These are phyloP conservation scores for Imleria badia DNA, from an alignment of 768 basidiomycete species.

Conservation along the genomic window DNA sequence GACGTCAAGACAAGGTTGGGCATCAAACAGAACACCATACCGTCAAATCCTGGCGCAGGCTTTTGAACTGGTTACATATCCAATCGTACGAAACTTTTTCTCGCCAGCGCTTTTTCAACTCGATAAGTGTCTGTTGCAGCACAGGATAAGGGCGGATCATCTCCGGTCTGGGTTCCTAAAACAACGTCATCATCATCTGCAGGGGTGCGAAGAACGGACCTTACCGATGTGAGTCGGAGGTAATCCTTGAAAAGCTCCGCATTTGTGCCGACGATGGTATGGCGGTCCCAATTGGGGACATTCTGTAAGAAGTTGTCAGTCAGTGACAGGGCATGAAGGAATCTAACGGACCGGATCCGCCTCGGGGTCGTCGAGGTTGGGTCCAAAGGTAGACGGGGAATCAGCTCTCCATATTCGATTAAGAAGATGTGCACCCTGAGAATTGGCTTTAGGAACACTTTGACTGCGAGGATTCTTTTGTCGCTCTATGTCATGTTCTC, in stretches of 20 bases:
- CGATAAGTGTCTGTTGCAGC: slow-evolving; percentile 78
- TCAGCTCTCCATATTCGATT: slow-evolving; percentile 42
- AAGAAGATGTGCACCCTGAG: slow-evolving; percentile 55
- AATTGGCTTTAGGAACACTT: slow-evolving; percentile 42
- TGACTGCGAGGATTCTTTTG: slow-evolving; percentile 48
- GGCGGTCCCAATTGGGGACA: slow-evolving; percentile 93
- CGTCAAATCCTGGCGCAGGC: slow-evolving; percentile 94
- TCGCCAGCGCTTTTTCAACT: slow-evolving; percentile 88
- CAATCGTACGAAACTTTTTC: slow-evolving; percentile 75
- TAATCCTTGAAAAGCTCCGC: slow-evolving; percentile 94
- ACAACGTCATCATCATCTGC: slow-evolving; percentile 4
- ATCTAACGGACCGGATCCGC: slow-evolving; percentile 59
- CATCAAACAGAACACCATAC: slow-evolving; percentile 48
- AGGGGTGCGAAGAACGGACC: background rate
- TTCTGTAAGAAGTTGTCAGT: slow-evolving; percentile 54
- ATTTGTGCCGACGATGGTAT: slow-evolving; percentile 92
- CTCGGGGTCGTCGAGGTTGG: slow-evolving; percentile 64
- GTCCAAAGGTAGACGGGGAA: slow-evolving; percentile 49
- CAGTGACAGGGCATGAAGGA: background rate
- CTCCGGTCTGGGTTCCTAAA: slow-evolving; percentile 92
- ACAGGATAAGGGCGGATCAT: slow-evolving; percentile 88
- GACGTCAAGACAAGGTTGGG: slow-evolving; percentile 1
- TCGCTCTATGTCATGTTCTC: slow-evolving; percentile 85
- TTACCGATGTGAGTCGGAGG: slow-evolving; percentile 86
- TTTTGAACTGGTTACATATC: slow-evolving; percentile 99